Evolutionary conservation across 2,329 filamentous ascomycete species (phyloP).

Genomic region (Aspergillus piperis): DNA sequence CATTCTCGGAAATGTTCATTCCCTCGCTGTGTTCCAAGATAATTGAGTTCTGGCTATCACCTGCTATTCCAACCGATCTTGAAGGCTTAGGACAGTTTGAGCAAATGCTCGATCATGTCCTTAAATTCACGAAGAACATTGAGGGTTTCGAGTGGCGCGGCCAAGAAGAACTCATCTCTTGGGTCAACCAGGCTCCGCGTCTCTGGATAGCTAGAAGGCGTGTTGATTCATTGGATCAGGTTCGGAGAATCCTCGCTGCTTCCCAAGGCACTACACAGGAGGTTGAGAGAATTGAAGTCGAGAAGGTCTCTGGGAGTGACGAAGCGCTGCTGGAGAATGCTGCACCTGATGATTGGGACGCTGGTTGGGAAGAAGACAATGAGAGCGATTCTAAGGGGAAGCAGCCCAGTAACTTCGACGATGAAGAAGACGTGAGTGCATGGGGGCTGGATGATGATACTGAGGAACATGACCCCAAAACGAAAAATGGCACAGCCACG

Average conservation of each 20-base stretch:
- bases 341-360: conserved; percentile 67
- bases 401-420: conserved; percentile 27
- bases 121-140: conserved; percentile 65
- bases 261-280: conserved; percentile 67
- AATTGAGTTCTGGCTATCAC: conserved; percentile 72
- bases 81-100: conserved; percentile 72
- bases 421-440: conserved; percentile 50
- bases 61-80: conserved; percentile 73
- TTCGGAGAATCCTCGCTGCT: conserved; percentile 67
- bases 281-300: conserved; percentile 83
- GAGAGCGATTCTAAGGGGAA: conserved; percentile 36
- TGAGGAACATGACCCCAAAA: conserved; percentile 20
- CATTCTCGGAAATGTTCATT: conserved; percentile 70
- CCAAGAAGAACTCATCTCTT: conserved; percentile 66
- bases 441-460: conserved; percentile 52
- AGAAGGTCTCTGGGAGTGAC: conserved; percentile 71
- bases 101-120: conserved; percentile 64
- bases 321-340: conserved; percentile 63
- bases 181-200: conserved; percentile 76
- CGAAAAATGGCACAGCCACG: conserved; percentile 17
- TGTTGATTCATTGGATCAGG: conserved; percentile 73
- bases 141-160: conserved; percentile 64
- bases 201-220: conserved; percentile 85
- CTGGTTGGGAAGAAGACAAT: conserved; percentile 75
- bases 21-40: conserved; percentile 68